Conservation (phyloP, 2,329 filamentous ascomycete species). For the Neoscytalidium dimidiatum region DNA sequence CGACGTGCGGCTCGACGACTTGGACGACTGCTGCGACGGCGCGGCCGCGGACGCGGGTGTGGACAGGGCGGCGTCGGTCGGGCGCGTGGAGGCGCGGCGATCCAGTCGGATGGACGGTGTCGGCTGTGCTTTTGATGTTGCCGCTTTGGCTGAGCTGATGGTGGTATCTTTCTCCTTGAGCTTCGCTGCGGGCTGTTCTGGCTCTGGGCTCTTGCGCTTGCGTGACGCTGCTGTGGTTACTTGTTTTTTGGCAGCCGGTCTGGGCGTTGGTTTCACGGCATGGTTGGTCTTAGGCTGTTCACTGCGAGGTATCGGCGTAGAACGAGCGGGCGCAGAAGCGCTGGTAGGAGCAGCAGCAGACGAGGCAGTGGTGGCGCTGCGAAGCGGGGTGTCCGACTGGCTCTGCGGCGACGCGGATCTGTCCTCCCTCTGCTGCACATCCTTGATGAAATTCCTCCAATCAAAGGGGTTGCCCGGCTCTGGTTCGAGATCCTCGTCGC, state of each 20-base stretch:
- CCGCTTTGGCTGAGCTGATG: not conserved
- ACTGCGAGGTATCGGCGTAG: not conserved
- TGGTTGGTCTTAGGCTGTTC: not conserved
- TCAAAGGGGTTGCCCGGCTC: constrained; percentile 52
- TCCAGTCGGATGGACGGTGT: constrained; percentile 36
- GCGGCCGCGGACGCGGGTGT: not conserved
- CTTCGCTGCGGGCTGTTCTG: constrained; percentile 9
- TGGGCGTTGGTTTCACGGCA: not conserved
- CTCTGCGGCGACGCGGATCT: constrained; percentile 27
- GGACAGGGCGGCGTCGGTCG: constrained; percentile 16
- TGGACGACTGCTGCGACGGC: constrained; percentile 21
- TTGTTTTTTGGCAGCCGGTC: not conserved
- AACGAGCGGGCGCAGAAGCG: not conserved
- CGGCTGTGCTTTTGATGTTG: constrained; percentile 9
- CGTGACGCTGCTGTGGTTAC: not conserved
- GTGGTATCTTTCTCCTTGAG: constrained; percentile 31
- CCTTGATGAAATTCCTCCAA: constrained; percentile 49
- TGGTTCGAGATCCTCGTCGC: constrained; percentile 36
- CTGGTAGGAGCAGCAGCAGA: not conserved
- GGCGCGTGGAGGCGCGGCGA: constrained; percentile 31
- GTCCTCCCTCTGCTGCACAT: constrained; percentile 34
- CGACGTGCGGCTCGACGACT: constrained; percentile 14
- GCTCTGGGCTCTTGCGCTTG: constrained; percentile 32
- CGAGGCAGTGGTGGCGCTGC: not conserved
- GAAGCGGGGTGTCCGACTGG: constrained; percentile 19